Evolutionary conservation across 139 green algal genomes (phyloP), one percentile per base, ranked within the genome.

Genomic region (Zygnema cylindricum): DNA sequence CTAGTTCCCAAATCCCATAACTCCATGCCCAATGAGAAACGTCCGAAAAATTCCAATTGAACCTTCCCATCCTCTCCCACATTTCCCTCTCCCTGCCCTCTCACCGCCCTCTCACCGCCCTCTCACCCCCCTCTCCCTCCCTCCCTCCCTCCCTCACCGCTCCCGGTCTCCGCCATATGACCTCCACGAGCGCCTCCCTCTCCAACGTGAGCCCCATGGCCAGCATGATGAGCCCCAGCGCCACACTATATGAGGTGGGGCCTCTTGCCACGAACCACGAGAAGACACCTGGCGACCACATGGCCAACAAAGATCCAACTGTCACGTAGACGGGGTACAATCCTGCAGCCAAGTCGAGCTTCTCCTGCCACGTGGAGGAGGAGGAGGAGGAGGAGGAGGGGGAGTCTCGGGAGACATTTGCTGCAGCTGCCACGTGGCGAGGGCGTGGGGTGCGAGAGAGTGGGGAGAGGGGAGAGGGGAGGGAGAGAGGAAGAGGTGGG

Each of bases 171-270:
- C 11, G 2, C 21, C 77, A 7, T 7, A 86, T 2, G 11, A 89
- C 84, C 33, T 3, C 82, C 32, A 36, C 35, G 32, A 92, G 41
- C n/a, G 93, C 92, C 75, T 92, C 69, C 35, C 94, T 54, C 1
- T 86, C 93, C 55, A 97, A 90, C 0, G 92, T 96, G 33, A 95
- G 92, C 1, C 95, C 95, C 94, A 96, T 96, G 41, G 90, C 92
- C 38, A 96, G 92, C 95, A 96, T 96, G 1, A 93, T 94, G 1
- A 91, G 1, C 0, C 90, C 92, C n/a, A 96, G 87, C 1, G 86
- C 92, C 22, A 55, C 77, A 0, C 93, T 93, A 42, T 96, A 97
- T 43, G 94, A 87, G 93, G 85, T 35, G 77, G 88, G 1, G 91
- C 86, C 32, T 88, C 71, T 0, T 49, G 40, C 71, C 94, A 95